Evolutionary conservation across 176 grass and related monocot genomes (phyloP), one percentile per base, ranked within the genome.

Genomic region (Hyparrhenia diplandra): DNA sequence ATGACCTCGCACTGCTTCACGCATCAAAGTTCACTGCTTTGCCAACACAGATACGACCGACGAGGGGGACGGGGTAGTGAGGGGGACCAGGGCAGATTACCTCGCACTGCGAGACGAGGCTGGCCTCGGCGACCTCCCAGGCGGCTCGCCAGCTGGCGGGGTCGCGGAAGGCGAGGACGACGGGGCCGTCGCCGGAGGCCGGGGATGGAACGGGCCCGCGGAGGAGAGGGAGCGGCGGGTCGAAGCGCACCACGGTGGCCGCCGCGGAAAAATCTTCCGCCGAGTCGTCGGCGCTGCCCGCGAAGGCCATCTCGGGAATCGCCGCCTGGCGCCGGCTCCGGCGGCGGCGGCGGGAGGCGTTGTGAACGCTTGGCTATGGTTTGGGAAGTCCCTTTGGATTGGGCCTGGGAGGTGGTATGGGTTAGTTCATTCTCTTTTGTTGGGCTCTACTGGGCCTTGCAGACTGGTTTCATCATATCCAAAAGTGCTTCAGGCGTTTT

Each of bases 61-160:
- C 3, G 32, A 32, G 32, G 32, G 32, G 3, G 10, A 0, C 8
- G 55, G 11, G 55, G 14, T 8, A 10, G 40, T 2, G 10, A 41
- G 36, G 3, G 29, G 30, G n/a, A n/a, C 6, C 29, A 20, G 30
- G 6, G 32, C 32, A n/a, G n/a, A 10, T 32, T 41, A 88, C 86
- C 86, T 88, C 81, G 75, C 86, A 88, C 61, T 80, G 86, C 16
- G 74, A 59, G 59, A 88, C 17, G 69, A 88, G 86, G 30, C 49
- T 74, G 47, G 68, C 68, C 86, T 84, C 75, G 39, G 81, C 69
- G 8, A n/a, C 47, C 47, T 84, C 86, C 86, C 86, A 88, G 3
- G 86, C 69, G 47, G 81, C n/a, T n/a, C n/a, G n/a, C n/a, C n/a
- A n/a, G n/a, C n/a, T n/a, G n/a, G n/a, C n/a, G n/a, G n/a, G n/a